Conservation (phyloP, 352 stramenopile genomes). For the Hyaloperonospora arabidopsidis region DNA sequence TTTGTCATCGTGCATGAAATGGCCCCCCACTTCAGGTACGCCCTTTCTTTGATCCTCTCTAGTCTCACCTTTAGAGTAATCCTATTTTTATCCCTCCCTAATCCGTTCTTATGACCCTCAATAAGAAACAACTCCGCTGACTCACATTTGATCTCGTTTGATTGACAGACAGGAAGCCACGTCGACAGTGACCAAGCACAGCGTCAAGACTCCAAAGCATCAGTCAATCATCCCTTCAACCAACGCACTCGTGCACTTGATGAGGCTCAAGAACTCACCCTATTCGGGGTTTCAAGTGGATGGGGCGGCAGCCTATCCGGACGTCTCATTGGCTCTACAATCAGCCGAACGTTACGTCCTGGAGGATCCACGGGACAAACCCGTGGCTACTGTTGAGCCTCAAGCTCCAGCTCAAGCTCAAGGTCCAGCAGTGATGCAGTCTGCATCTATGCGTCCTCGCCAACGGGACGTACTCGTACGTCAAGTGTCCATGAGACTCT, state of each 20-base stretch:
- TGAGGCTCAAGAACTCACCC: background rate
- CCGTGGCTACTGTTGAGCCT: slow-evolving; percentile 2
- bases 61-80: background rate
- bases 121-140: too few species aligned
- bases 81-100: background rate
- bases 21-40: slow-evolving; percentile 40
- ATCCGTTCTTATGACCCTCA: background rate
- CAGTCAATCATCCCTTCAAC: too few species aligned
- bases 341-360: slow-evolving; percentile 14
- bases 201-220: too few species aligned
- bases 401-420: slow-evolving; percentile 26
- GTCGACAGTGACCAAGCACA: too few species aligned
- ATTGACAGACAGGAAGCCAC: too few species aligned
- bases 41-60: background rate
- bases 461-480: slow-evolving; percentile 70
- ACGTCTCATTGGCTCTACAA: slow-evolving; percentile 1
- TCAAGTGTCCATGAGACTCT: too few species aligned
- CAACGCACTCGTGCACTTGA: slow-evolving; percentile 9
- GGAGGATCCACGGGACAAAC: slow-evolving; percentile 15
- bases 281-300: too few species aligned
- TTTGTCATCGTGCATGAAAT: slow-evolving; percentile 19
- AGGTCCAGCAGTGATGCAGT: too few species aligned
- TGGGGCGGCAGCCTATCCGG: too few species aligned
- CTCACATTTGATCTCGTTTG: too few species aligned
- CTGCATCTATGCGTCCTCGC: too few species aligned